Conservation (phyloP, 2,329 filamentous ascomycete genomes). For the Ceratocystis papillata region DNA sequence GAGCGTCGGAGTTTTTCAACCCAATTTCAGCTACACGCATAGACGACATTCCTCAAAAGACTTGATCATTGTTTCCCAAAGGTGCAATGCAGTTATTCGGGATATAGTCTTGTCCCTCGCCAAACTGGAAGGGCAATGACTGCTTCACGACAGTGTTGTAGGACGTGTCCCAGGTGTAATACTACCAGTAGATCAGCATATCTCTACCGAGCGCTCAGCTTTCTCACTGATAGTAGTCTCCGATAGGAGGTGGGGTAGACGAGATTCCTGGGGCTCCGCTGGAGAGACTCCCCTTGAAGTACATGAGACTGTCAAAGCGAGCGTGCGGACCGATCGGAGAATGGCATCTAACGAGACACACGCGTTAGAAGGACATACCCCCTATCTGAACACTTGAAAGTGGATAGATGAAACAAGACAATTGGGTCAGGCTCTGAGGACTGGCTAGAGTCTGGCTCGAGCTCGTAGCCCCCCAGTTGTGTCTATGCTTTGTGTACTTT, state of each 20-base stretch:
- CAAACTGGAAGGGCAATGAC: slow-evolving; percentile 49
- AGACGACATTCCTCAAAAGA: slow-evolving; percentile 58
- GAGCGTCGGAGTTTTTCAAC: slow-evolving; percentile 47
- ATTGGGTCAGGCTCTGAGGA: not conserved
- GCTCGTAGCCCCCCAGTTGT: slow-evolving; percentile 10
- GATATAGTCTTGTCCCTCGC: slow-evolving; percentile 48
- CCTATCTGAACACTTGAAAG: not conserved
- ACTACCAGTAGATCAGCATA: slow-evolving; percentile 56
- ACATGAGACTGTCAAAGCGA: slow-evolving; percentile 43
- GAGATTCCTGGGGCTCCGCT: slow-evolving; percentile 47
- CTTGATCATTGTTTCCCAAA: slow-evolving; percentile 60
- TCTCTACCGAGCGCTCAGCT: slow-evolving; percentile 58
- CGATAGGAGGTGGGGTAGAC: slow-evolving; percentile 43
- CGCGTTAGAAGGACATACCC: not conserved
- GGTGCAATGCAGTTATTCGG: slow-evolving; percentile 48
- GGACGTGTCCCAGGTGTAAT: slow-evolving; percentile 51
- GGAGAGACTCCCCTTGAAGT: slow-evolving; percentile 42
- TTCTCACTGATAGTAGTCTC: slow-evolving; percentile 66
- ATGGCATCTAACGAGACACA: slow-evolving; percentile 35
- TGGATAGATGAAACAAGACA: not conserved
- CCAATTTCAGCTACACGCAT: slow-evolving; percentile 56
- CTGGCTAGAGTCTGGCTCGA: not conserved
- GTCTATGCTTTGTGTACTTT: slow-evolving; percentile 13
- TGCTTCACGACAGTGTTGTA: slow-evolving; percentile 51
- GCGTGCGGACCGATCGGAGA: slow-evolving; percentile 36